These are phyloP conservation scores for Fraxinus quadrangulata DNA, from an alignment of 257 asterid species.

Conservation along the genomic window DNA sequence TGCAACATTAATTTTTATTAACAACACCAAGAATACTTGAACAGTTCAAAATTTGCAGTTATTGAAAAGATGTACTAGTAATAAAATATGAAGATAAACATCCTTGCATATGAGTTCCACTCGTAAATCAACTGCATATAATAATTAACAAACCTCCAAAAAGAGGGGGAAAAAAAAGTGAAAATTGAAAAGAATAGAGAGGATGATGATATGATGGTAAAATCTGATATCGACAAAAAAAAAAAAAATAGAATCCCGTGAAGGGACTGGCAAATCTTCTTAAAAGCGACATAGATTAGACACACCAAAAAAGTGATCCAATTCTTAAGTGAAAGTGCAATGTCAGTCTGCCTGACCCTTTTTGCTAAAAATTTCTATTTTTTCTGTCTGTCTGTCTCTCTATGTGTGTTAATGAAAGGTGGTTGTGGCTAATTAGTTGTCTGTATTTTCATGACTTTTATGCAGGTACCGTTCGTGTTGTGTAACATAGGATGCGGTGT, in stretches of 20 bases:
- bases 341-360: not conserved
- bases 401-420: not conserved
- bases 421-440: not conserved
- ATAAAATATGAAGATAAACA: not conserved
- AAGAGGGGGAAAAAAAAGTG: not conserved
- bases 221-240: not conserved
- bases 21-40: not conserved
- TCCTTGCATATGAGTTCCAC: not conserved
- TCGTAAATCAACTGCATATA: too few relatives aligned
- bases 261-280: constrained; percentile 14
- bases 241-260: not conserved
- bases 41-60: not conserved
- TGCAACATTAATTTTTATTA: not conserved
- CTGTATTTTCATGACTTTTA: not conserved
- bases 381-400: not conserved
- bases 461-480: not conserved
- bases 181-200: not conserved
- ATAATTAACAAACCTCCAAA: not conserved
- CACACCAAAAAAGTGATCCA: not conserved
- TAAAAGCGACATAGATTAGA: constrained; percentile 9
- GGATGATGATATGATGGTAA: constrained; percentile 26
- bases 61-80: not conserved
- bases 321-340: not conserved
- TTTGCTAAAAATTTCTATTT: not conserved
- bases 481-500: not conserved